These are phyloP conservation scores for Beauveria asiatica DNA, from an alignment of 2,329 filamentous ascomycete species.

Conservation along the genomic window DNA sequence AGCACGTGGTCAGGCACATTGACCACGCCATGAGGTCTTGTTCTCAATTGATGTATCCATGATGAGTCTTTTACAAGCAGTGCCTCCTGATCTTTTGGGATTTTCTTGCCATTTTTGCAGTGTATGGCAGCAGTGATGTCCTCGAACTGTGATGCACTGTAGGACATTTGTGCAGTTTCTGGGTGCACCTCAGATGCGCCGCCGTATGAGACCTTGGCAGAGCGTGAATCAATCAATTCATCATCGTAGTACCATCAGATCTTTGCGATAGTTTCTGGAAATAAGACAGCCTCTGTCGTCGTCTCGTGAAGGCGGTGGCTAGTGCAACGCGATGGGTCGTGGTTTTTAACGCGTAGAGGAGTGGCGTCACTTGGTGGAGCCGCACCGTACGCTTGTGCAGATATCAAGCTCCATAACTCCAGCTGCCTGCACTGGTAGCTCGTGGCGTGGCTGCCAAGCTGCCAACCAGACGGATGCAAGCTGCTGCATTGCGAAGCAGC, in stretches of 20 bases:
- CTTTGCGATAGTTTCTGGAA: neutral
- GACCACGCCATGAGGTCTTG: conserved; percentile 17
- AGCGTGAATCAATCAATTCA: neutral
- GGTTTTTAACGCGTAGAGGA: conserved; percentile 4
- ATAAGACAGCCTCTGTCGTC: neutral
- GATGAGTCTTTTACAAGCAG: conserved; percentile 27
- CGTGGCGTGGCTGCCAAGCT: neutral
- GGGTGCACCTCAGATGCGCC: neutral
- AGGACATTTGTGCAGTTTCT: conserved; percentile 6
- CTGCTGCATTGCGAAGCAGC: conserved; percentile 3
- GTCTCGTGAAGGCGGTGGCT: neutral
- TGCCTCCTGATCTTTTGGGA: conserved; percentile 31
- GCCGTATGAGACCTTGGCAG: neutral
- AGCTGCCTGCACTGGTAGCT: neutral
- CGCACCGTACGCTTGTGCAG: neutral
- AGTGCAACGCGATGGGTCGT: conserved; percentile 1
- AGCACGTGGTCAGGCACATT: conserved; percentile 30
- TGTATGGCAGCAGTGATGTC: conserved; percentile 19
- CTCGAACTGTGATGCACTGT: conserved; percentile 8
- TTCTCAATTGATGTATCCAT: conserved; percentile 26
- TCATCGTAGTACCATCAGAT: neutral
- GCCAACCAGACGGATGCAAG: neutral
- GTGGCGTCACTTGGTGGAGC: conserved; percentile 11
- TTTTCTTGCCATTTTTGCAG: conserved; percentile 21
- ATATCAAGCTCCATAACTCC: conserved; percentile 4